Evolutionary conservation across 179 eudicot species (phyloP).

Genomic region (Heliamphora pulchella): DNA sequence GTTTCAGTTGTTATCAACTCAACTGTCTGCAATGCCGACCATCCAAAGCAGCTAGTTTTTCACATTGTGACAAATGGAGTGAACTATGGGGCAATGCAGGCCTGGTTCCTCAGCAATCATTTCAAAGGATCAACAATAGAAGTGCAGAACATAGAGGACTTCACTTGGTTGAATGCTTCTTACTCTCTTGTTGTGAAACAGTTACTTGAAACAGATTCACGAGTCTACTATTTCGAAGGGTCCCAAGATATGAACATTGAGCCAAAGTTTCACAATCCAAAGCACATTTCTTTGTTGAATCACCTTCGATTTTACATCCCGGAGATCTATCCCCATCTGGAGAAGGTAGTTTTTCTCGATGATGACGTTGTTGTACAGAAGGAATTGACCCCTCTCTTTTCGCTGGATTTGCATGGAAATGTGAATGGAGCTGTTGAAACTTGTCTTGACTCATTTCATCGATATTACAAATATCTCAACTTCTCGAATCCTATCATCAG

Average conservation of each 20-base stretch:
- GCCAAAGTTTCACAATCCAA: constrained; percentile 53
- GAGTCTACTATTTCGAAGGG: constrained; percentile 41
- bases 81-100: constrained; percentile 61
- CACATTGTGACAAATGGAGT: constrained; percentile 64
- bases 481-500: constrained; percentile 62
- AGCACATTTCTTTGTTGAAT: constrained; percentile 51
- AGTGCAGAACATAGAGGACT: constrained; percentile 52
- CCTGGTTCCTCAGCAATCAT: constrained; percentile 62
- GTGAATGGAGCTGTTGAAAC: constrained; percentile 89
- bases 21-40: constrained; percentile 60
- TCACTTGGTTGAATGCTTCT: constrained; percentile 64
- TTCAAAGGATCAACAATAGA: constrained; percentile 60
- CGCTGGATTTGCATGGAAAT: constrained; percentile 69
- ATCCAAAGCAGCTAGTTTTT: constrained; percentile 74
- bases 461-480: constrained; percentile 65
- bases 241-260: constrained; percentile 37
- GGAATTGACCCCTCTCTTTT: constrained; percentile 63
- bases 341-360: constrained; percentile 66
- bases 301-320: constrained; percentile 76
- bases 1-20: constrained; percentile 74
- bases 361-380: constrained; percentile 66
- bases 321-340: constrained; percentile 59
- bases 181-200: constrained; percentile 58
- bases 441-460: constrained; percentile 70
- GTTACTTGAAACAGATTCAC: constrained; percentile 33